A percentile compares a stretch with the other conserved stretches of the same genome.
Evolutionary conservation across 306 rosid genomes (phyloP).

Genomic region (Begonia fuchsioides): DNA sequence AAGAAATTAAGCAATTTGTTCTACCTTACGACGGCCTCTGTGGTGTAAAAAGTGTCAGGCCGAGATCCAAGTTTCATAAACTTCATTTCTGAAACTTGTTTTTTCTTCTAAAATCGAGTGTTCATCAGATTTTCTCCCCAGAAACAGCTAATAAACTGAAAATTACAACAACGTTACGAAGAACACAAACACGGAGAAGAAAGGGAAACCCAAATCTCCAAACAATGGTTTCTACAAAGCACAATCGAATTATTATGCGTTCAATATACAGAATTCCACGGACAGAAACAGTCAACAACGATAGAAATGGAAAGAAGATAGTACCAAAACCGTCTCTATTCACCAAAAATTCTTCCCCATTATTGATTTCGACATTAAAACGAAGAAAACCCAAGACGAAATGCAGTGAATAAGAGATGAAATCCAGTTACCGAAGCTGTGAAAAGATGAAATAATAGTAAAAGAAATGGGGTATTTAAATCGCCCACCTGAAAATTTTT

Average conservation of each 20-base stretch:
- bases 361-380: no score
- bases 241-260: constrained; percentile 22
- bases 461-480: background rate
- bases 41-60: constrained; percentile 82
- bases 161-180: constrained; percentile 5
- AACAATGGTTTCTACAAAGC: constrained; percentile 20
- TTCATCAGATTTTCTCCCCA: constrained; percentile 25
- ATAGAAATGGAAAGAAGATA: constrained; percentile 49
- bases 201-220: constrained; percentile 34
- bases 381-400: no score
- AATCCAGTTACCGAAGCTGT: constrained; percentile 21
- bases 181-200: constrained; percentile 20
- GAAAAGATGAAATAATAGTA: background rate
- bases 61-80: constrained; percentile 99
- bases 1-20: background rate
- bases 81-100: constrained; percentile 63
- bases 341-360: constrained; percentile 14
- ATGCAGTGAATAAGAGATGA: background rate
- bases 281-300: constrained; percentile 28
- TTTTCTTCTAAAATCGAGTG: constrained; percentile 17
- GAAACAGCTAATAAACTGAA: constrained; percentile 5
- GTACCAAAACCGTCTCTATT: constrained; percentile 35
- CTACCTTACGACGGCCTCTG: constrained; percentile 75
- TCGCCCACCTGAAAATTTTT: no score
- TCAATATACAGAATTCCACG: constrained; percentile 22